Evolutionary conservation across 805 yeast genomes (phyloP).

Genomic region (Candida ulmi): DNA sequence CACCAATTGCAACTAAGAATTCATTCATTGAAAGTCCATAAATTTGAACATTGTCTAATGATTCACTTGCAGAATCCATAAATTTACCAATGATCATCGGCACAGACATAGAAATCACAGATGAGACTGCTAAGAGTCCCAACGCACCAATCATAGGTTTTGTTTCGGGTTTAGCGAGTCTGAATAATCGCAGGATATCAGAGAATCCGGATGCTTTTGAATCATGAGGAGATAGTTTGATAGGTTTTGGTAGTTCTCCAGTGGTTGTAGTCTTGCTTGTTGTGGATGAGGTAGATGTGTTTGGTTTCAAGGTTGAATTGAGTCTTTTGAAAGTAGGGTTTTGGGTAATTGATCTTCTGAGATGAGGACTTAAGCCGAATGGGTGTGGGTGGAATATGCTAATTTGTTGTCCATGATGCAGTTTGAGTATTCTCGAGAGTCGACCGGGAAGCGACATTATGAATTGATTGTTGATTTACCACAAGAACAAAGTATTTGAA

Average conservation of each 20-base stretch:
- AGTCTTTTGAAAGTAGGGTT: background rate
- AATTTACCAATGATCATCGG: constrained; percentile 85
- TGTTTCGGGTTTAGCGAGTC: constrained; percentile 52
- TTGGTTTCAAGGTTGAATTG: background rate
- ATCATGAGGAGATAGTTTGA: constrained; percentile 26
- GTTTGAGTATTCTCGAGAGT: background rate
- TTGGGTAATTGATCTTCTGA: too few species aligned
- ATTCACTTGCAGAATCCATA: constrained; percentile 46
- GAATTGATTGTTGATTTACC: too few species aligned
- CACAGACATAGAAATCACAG: constrained; percentile 74
- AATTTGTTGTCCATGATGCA: background rate
- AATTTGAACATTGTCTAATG: constrained; percentile 28
- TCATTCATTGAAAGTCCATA: constrained; percentile 58
- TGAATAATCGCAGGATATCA: constrained; percentile 40
- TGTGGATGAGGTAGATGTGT: background rate
- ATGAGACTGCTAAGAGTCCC: constrained; percentile 56
- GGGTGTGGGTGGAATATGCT: background rate
- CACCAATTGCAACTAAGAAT: constrained; percentile 58
- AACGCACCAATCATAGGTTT: constrained; percentile 57
- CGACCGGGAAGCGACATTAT: background rate
- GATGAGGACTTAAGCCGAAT: too few species aligned
- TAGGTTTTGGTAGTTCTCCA: too few species aligned
- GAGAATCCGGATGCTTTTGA: constrained; percentile 29
- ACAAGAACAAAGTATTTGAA: too few species aligned
- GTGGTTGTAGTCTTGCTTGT: background rate